Evolutionary conservation across 805 yeast genomes (phyloP).

Genomic region (Yarrowia bubula): DNA sequence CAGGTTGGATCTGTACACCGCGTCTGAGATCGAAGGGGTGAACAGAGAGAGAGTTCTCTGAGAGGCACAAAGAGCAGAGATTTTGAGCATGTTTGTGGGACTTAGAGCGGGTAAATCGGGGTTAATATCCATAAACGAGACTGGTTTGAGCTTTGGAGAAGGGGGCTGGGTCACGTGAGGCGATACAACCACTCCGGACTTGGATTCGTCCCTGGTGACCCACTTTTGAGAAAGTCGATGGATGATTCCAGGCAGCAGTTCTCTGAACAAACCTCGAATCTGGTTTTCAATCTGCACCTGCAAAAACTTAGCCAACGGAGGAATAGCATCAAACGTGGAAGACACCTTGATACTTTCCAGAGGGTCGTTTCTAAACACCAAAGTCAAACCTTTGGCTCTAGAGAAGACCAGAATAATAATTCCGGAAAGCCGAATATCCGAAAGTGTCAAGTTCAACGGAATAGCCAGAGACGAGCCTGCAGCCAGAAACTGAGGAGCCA

Average conservation of each 20-base stretch:
- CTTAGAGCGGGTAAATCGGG: slow-evolving; percentile 61
- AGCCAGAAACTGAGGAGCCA: slow-evolving; percentile 63
- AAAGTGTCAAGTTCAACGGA: slow-evolving; percentile 72
- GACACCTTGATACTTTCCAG: slow-evolving; percentile 76
- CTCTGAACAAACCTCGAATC: slow-evolving; percentile 75
- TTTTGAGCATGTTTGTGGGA: slow-evolving; percentile 63
- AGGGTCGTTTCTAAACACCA: slow-evolving; percentile 88
- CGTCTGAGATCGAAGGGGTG: slow-evolving; percentile 56
- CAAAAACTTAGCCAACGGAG: slow-evolving; percentile 76
- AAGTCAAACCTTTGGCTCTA: slow-evolving; percentile 75
- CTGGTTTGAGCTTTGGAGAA: slow-evolving; percentile 40
- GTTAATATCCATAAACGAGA: slow-evolving; percentile 51
- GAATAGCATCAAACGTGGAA: slow-evolving; percentile 82
- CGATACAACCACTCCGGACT: slow-evolving; percentile 28
- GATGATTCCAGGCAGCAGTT: slow-evolving; percentile 75
- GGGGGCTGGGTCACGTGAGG: slow-evolving; percentile 27
- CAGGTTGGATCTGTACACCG: slow-evolving; percentile 56
- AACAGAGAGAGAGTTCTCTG: slow-evolving; percentile 77
- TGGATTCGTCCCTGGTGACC: slow-evolving; percentile 43
- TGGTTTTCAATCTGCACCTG: slow-evolving; percentile 81
- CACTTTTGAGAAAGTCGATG: slow-evolving; percentile 73
- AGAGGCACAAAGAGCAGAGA: slow-evolving; percentile 66
- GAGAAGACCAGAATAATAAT: slow-evolving; percentile 83
- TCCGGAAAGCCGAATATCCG: slow-evolving; percentile 70
- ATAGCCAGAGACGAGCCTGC: slow-evolving; percentile 69